phyloP scores from a whole-genome alignment of 2,329 filamentous ascomycete genomes.

The Emergomyces africanus region DNA sequence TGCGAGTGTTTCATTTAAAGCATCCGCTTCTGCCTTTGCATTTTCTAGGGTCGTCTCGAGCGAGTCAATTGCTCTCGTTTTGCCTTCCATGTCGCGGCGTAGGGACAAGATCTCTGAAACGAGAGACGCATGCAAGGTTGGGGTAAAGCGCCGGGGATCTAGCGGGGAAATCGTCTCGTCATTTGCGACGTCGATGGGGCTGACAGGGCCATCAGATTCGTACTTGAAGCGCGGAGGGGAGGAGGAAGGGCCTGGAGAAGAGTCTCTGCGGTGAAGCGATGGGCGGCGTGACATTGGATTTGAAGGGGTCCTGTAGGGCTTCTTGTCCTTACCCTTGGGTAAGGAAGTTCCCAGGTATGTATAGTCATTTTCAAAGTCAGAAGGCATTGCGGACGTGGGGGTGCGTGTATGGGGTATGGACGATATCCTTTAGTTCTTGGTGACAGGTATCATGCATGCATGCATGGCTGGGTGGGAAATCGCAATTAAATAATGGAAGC shows the following conservation, averaged over 20 bases:
- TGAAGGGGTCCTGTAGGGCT: conserved; percentile 55
- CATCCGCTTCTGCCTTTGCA: conserved; percentile 61
- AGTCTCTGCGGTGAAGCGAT: conserved; percentile 51
- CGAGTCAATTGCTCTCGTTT: conserved; percentile 71
- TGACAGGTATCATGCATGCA: neutral
- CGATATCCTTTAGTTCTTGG: neutral
- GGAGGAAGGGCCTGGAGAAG: conserved; percentile 50
- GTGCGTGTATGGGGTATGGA: neutral
- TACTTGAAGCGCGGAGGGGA: conserved; percentile 45
- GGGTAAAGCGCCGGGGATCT: conserved; percentile 86
- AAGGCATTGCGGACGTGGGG: conserved; percentile 17
- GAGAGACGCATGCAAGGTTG: conserved; percentile 83
- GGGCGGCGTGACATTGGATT: conserved; percentile 43
- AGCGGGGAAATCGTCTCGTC: conserved; percentile 61
- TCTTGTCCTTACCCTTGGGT: conserved; percentile 59
- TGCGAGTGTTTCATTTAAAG: conserved; percentile 49
- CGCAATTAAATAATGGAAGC: neutral
- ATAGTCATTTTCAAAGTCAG: conserved; percentile 36
- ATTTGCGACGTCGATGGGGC: conserved; percentile 22
- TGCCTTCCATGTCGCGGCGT: conserved; percentile 80
- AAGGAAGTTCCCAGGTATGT: conserved; percentile 46
- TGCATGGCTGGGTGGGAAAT: neutral
- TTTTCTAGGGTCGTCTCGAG: conserved; percentile 64
- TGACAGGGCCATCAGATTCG: conserved; percentile 25
- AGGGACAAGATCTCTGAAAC: conserved; percentile 87